phyloP scores from a whole-genome alignment of 1,284 basidiomycete genomes.

The Boletus chippewaensis region DNA sequence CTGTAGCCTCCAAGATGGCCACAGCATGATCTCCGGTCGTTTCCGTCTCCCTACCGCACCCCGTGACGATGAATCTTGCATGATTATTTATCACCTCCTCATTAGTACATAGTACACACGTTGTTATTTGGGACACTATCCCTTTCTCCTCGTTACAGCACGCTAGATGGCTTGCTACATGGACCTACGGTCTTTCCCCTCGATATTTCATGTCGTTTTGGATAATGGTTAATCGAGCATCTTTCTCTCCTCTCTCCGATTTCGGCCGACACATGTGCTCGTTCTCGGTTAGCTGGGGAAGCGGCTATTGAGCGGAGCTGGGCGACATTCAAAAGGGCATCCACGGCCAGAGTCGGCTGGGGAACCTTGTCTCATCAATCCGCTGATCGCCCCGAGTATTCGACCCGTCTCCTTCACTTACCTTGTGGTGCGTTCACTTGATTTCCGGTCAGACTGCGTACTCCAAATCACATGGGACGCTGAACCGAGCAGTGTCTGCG shows the following conservation, averaged over 20 bases:
- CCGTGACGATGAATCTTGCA: constrained; percentile 25
- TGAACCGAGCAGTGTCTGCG: not conserved
- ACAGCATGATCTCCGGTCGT: constrained; percentile 46
- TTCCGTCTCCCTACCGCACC: constrained; percentile 1
- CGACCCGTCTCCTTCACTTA: not conserved
- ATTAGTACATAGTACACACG: constrained; percentile 17
- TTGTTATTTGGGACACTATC: constrained; percentile 12
- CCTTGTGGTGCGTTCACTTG: constrained; percentile 9
- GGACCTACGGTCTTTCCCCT: not conserved
- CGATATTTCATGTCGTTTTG: constrained; percentile 9
- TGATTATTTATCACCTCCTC: constrained; percentile 28
- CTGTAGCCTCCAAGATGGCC: constrained; percentile 79
- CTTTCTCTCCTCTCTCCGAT: constrained; percentile 1
- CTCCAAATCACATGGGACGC: constrained; percentile 24
- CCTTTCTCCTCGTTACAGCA: constrained; percentile 8
- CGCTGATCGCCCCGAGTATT: too few species aligned
- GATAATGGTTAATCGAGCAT: constrained; percentile 21
- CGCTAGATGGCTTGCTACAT: constrained; percentile 18
- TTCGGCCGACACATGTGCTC: not conserved
- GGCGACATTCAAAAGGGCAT: not conserved
- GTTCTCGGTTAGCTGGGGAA: too few species aligned
- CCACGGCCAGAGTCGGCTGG: not conserved
- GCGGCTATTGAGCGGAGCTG: not conserved
- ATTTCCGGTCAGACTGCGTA: not conserved
- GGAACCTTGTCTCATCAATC: too few species aligned